These are phyloP conservation scores for Batrachochytrium dendrobatidis DNA, from an alignment of 371 early-diverging fungal genomes.

Conservation along the genomic window DNA sequence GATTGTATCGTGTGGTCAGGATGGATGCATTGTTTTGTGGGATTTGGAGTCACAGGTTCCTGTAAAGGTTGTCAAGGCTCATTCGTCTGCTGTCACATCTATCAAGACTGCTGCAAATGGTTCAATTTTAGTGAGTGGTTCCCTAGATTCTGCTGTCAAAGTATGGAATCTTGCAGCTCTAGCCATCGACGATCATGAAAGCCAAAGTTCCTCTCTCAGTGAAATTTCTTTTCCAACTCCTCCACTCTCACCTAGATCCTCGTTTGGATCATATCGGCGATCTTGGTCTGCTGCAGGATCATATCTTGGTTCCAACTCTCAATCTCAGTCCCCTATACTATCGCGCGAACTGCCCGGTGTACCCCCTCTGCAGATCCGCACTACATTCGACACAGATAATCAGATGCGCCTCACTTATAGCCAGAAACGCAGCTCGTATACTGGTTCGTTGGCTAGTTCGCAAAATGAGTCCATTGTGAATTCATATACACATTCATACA, in stretches of 20 bases:
- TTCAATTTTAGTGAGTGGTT: constrained; percentile 13
- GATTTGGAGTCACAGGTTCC: constrained; percentile 20
- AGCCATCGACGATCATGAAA: neutral
- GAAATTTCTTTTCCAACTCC: neutral
- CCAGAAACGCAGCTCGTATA: neutral
- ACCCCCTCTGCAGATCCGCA: neutral
- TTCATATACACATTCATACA: no score
- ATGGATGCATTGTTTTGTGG: constrained; percentile 28
- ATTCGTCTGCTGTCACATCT: constrained; percentile 17
- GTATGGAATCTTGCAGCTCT: neutral
- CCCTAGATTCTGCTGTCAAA: constrained; percentile 17
- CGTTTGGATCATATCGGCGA: neutral
- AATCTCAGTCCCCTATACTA: constrained; percentile 7
- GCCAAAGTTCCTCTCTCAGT: neutral
- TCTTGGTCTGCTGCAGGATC: neutral
- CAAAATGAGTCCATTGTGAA: neutral
- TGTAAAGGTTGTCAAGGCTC: constrained; percentile 16
- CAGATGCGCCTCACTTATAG: no score
- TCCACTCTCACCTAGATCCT: neutral
- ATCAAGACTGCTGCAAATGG: constrained; percentile 13
- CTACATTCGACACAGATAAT: no score
- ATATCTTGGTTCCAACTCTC: neutral
- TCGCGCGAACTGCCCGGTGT: neutral
- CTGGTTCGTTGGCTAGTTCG: neutral
- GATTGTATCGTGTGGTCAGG: constrained; percentile 24